Conservation (phyloP, 208 protist genomes). For the Trypanosoma mega region DNA sequence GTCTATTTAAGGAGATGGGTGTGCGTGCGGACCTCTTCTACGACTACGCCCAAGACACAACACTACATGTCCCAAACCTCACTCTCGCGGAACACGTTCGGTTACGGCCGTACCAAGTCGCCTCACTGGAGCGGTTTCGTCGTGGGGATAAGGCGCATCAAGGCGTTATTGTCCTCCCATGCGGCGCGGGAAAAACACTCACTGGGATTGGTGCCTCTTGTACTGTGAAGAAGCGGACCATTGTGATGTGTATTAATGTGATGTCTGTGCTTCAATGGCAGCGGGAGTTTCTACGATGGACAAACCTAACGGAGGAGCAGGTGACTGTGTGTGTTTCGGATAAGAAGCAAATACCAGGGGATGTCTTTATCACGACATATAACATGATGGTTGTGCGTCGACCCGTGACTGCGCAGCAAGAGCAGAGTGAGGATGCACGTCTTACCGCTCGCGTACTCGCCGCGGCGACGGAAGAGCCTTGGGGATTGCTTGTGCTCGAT, state of each 20-base stretch:
- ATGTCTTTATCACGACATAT: constrained; percentile 99
- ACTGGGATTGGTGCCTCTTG: constrained; percentile 97
- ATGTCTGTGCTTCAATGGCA: constrained; percentile 98
- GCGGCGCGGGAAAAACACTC: constrained; percentile 99
- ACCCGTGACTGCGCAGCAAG: constrained; percentile 48
- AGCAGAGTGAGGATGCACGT: constrained; percentile 55
- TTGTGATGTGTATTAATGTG: constrained; percentile 95
- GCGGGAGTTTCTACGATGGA: constrained; percentile 94
- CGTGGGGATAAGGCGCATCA: constrained; percentile 83
- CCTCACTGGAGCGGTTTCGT: constrained; percentile 83
- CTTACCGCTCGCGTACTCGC: constrained; percentile 51
- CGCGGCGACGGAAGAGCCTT: constrained; percentile 64
- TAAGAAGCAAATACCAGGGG: constrained; percentile 67
- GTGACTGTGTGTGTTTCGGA: constrained; percentile 85
- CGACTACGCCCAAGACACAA: constrained; percentile 76
- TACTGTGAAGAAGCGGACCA: constrained; percentile 93
- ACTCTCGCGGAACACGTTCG: constrained; percentile 59
- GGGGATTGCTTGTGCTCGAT: constrained; percentile 99
- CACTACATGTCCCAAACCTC: constrained; percentile 56
- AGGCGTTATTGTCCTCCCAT: constrained; percentile 99
- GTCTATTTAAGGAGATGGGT: constrained; percentile 64
- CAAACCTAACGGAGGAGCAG: constrained; percentile 60
- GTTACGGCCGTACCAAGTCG: constrained; percentile 84
- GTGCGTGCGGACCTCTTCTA: constrained; percentile 88
- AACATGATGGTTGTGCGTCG: constrained; percentile 96